A percentile compares a stretch with the other conserved stretches of the same genome.
These are phyloP conservation scores for Colletotrichum musicola DNA, from an alignment of 2,329 filamentous ascomycete species.

Conservation along the genomic window DNA sequence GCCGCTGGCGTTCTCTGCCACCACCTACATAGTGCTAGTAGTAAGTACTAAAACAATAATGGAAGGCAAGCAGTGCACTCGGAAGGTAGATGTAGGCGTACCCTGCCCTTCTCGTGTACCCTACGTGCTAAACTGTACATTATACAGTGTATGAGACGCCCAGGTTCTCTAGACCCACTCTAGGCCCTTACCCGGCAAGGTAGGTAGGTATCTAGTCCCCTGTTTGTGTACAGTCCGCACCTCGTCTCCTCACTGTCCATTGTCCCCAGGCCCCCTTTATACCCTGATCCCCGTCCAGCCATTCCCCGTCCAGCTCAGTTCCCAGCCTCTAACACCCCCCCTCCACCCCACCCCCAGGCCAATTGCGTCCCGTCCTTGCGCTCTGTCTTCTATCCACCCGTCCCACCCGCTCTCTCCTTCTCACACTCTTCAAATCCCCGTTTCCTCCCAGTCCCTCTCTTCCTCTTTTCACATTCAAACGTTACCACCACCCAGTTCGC, in stretches of 20 bases:
- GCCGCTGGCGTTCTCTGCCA: neutral
- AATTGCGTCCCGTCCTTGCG: conserved; percentile 36
- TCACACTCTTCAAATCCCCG: conserved; percentile 33
- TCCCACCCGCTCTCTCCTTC: conserved; percentile 30
- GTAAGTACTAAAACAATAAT: no score
- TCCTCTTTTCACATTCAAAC: neutral
- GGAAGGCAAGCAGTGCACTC: neutral
- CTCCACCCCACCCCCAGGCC: conserved; percentile 25
- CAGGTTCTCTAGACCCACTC: conserved; percentile 4
- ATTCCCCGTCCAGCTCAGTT: conserved; percentile 26
- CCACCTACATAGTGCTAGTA: neutral
- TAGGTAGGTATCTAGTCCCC: neutral
- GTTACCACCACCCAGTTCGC: conserved; percentile 23
- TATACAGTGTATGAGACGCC: neutral
- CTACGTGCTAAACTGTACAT: no score
- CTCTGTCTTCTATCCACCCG: conserved; percentile 34
- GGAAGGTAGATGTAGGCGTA: no score
- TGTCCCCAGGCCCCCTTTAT: neutral
- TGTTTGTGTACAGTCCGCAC: neutral
- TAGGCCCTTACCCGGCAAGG: neutral
- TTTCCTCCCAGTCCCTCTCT: conserved; percentile 9
- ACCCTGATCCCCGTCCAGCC: conserved; percentile 10
- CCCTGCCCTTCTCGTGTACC: no score
- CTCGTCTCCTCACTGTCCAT: conserved; percentile 11
- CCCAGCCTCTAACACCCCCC: conserved; percentile 34